These are phyloP conservation scores for Leccinum fuscescens DNA, from an alignment of 1,284 basidiomycete genomes.

Conservation along the genomic window DNA sequence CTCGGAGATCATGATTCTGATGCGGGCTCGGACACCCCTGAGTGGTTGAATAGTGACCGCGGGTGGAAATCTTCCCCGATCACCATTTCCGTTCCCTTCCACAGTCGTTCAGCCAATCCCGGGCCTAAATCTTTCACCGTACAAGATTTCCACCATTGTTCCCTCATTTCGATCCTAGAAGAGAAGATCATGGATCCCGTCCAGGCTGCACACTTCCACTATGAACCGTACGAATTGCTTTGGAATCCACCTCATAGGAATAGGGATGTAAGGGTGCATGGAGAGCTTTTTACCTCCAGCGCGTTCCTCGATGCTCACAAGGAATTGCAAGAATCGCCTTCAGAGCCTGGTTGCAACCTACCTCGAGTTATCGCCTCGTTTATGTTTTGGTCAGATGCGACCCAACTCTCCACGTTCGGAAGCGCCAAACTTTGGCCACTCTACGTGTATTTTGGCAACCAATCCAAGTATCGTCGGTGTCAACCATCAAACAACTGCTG, in stretches of 20 bases:
- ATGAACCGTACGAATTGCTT: background rate
- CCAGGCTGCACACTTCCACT: background rate
- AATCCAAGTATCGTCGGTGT: rapidly evolving
- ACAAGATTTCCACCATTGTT: background rate
- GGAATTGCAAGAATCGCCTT: background rate
- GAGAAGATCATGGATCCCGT: background rate
- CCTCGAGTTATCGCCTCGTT: background rate
- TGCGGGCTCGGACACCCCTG: background rate
- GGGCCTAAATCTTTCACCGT: rapidly evolving
- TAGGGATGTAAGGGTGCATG: background rate
- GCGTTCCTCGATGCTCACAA: background rate
- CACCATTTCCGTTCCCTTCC: background rate
- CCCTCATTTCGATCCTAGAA: too few species aligned
- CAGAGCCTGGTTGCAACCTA: background rate
- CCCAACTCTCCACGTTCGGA: background rate
- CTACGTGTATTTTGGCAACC: background rate
- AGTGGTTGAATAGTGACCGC: background rate
- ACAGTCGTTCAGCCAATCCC: rapidly evolving
- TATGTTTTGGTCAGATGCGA: background rate
- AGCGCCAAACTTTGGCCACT: background rate
- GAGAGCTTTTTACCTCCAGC: background rate
- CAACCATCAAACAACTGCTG: background rate
- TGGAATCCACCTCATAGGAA: background rate
- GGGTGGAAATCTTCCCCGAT: background rate
- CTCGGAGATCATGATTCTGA: background rate